Conservation (phyloP, 1,284 basidiomycete genomes). For the Cystobasidiaceae sp. region DNA sequence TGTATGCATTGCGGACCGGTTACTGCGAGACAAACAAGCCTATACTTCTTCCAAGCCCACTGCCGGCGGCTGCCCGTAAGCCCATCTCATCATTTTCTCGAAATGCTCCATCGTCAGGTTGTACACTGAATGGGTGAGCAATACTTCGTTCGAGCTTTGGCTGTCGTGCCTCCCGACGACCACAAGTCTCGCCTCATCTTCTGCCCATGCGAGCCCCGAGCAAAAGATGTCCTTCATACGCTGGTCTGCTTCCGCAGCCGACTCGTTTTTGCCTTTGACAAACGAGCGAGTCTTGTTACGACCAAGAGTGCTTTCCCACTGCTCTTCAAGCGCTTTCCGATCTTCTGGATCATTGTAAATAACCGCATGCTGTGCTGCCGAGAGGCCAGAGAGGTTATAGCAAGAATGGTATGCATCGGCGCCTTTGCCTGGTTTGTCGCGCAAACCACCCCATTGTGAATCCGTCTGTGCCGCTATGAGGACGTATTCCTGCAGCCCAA, state of each 20-base stretch:
- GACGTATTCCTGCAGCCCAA: conserved; percentile 81
- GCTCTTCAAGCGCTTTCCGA: background rate
- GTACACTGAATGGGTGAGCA: conserved; percentile 63
- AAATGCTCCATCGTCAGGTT: conserved; percentile 72
- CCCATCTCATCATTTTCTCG: conserved; percentile 66
- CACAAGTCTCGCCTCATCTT: conserved; percentile 59
- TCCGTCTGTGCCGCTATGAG: conserved; percentile 72
- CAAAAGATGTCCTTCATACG: conserved; percentile 58
- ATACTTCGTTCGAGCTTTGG: conserved; percentile 64
- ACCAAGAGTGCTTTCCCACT: background rate
- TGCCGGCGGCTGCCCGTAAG: conserved; percentile 59
- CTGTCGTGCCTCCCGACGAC: conserved; percentile 57
- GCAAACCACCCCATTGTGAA: conserved; percentile 71
- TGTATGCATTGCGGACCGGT: background rate
- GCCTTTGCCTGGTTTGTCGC: conserved; percentile 90
- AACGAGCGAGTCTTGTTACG: background rate
- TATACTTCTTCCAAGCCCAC: conserved; percentile 14
- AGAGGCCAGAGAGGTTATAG: conserved; percentile 83
- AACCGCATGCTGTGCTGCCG: conserved; percentile 74
- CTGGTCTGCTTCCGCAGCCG: conserved; percentile 45
- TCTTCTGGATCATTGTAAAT: background rate
- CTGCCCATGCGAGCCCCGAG: conserved; percentile 64
- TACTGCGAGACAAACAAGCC: background rate
- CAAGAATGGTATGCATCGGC: conserved; percentile 87
- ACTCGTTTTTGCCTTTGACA: conserved; percentile 40